Base-by-base conservation (phyloP, 169 alveolate species). In the Babesia microti region DNA sequence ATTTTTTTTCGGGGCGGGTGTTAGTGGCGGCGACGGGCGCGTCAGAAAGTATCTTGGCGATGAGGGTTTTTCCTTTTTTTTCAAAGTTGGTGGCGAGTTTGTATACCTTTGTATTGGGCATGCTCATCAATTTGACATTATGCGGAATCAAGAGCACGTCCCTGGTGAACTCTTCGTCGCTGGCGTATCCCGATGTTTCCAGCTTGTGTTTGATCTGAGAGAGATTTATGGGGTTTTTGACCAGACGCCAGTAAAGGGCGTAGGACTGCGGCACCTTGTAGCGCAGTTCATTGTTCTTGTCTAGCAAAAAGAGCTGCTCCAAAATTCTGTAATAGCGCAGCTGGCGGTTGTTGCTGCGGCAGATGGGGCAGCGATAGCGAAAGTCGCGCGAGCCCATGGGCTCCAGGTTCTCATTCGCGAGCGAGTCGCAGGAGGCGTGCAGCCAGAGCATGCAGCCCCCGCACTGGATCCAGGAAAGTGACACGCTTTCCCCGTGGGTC, bases 401-500 rank as follows among this genome's bases (percentile, higher is more conserved):
- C 46, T 53, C 63, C 6, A 69, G 60, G 39, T 65, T 65, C 32
- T 71, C 60, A 24, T 30, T 27, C 41, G 72, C 68, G 24, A 55
- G 36, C 27, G 60, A 68, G 50, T 81, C 89, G 42, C 88, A 81
- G 33, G 56, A 67, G 26, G 70, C 44, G 59, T 81, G 89, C n/a
- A 81, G 52, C 89, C 88, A 81, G 32, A 66, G 42, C 55, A 68
- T 76, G 54, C 89, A 81, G 17, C 76, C 81, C 52, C 80, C 89
- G 41, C 89, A 81, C 35, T 79, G 74, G 15, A 81, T 68, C 88
- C 79, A 80, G 32, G 28, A 24, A 22, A 42, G 54, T 7, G 72
- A 6, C 18, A 15, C 36, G 36, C 17, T 19, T n/a, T 58, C 70
- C 21, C 29, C 19, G 44, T 19, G 17, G 2, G 70, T 58, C n/a